Conservation (phyloP, 2,329 filamentous ascomycete species). For the Aspergillus luchuensis region DNA sequence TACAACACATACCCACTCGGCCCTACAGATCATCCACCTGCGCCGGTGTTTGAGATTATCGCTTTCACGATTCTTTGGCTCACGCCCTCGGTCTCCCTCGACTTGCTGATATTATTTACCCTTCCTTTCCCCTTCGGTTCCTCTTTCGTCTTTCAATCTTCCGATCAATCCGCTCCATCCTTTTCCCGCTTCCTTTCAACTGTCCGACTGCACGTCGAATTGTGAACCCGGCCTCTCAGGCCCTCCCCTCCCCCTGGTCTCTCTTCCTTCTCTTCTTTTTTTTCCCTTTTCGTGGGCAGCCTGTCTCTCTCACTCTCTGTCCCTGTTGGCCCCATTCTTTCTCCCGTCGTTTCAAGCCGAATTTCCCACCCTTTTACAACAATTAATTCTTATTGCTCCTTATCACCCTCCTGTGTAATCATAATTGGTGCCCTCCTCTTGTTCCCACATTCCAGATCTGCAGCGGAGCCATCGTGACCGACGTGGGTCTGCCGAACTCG, state of each 20-base stretch:
- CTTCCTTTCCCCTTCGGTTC: background rate
- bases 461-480: slow-evolving; percentile 28
- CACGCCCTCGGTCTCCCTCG: background rate
- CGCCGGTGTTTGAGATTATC: slow-evolving; percentile 7
- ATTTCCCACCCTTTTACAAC: background rate
- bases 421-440: slow-evolving; percentile 3
- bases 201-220: slow-evolving; percentile 11
- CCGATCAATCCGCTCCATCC: background rate
- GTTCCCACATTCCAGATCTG: slow-evolving; percentile 20
- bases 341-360: background rate
- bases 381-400: background rate
- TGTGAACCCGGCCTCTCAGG: slow-evolving; percentile 12
- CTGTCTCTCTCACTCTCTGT: background rate
- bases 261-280: background rate
- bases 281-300: background rate
- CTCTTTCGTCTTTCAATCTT: background rate
- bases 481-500: slow-evolving; percentile 29
- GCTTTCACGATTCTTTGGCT: background rate
- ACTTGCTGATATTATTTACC: background rate
- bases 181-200: background rate
- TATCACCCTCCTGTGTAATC: slow-evolving; percentile 3
- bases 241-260: background rate
- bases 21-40: background rate
- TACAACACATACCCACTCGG: background rate
- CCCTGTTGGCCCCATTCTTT: background rate